These are phyloP conservation scores for Diaporthe ampelina DNA, from an alignment of 2,329 filamentous ascomycete genomes.

Conservation along the genomic window DNA sequence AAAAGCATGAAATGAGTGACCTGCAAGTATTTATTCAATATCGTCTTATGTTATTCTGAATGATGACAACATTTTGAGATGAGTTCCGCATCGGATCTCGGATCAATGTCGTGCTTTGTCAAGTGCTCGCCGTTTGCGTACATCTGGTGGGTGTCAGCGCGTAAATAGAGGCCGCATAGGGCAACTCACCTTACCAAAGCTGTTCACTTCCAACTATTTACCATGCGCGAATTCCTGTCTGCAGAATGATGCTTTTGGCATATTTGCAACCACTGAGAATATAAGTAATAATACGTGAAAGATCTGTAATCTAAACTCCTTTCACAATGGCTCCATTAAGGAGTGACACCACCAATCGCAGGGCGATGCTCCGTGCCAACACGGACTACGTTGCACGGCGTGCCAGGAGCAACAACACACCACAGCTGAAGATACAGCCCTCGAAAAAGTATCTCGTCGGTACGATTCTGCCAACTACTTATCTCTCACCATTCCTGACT, in stretches of 20 bases:
- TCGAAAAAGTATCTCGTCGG: constrained; percentile 76
- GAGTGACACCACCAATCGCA: neutral
- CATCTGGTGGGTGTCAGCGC: neutral
- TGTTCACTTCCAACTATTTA: neutral
- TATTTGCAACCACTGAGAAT: neutral
- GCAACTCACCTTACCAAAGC: neutral
- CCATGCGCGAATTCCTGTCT: neutral
- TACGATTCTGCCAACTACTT: constrained; percentile 51
- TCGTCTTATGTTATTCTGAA: neutral
- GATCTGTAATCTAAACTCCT: too few relatives aligned
- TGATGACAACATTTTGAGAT: neutral
- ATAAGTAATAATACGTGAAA: neutral
- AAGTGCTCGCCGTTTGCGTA: constrained; percentile 9
- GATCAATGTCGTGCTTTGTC: neutral
- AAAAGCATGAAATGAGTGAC: neutral
- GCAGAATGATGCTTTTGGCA: neutral
- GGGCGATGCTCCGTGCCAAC: neutral
- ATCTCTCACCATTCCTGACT: too few relatives aligned
- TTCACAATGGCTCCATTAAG: neutral
- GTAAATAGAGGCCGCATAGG: neutral
- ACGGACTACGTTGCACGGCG: neutral
- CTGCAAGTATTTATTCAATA: neutral
- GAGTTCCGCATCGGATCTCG: neutral
- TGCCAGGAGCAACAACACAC: too few relatives aligned
- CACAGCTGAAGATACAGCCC: constrained; percentile 72